Base-by-base conservation (phyloP, 176 grass and related monocot genomes). In the Ampelocalamus luodianensis region DNA sequence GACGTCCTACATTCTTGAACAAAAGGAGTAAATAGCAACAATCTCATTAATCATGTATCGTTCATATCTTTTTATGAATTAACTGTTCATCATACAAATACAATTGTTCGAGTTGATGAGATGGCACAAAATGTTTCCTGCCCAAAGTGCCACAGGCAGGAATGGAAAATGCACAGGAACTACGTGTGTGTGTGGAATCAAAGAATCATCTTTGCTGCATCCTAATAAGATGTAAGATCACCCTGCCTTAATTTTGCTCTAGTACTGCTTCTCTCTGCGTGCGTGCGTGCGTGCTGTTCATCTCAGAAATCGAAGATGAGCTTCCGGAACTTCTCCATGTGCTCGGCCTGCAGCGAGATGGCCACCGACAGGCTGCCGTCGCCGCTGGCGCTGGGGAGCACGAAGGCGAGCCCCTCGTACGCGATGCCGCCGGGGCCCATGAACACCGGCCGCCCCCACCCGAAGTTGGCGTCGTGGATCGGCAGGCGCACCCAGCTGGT, bases 401-500 rank as follows among this genome's bases (percentile, higher is more conserved):
- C 92, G 74, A 95, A 97, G 0, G 95, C 90, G 73, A 93, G 87
- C 22, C 95, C 95, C 82, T 97, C 95, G 56, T 97, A 97, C 5
- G 92, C 87, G 42, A 97, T 97, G 50, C 92, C 90, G 29, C 95
- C 95, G 46, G 95, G 95, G 0, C 95, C 95, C 95, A 97, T 97
- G 87, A 95, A 97, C 45, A 97, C 88, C 3, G 95, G 95, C 65
- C 90, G 55, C 0, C 95, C 95, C 95, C 95, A 97, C 3, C 95
- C 95, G 48, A 97, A 97, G 82, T 97, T 92, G 23, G 95, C 95
- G 38, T 94, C 95, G 68, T 97, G 90, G 79, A 97, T 97, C 4
- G 95, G 95, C 16, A 97, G 82, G 56, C 95, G 92, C 64, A 91
- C 90, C 95, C 95, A 94, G 89, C 95, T 97, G 42, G 95, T 97